Conservation (phyloP, 192 early-diverging fungal species). For the Chytriomyces hyalinus region DNA sequence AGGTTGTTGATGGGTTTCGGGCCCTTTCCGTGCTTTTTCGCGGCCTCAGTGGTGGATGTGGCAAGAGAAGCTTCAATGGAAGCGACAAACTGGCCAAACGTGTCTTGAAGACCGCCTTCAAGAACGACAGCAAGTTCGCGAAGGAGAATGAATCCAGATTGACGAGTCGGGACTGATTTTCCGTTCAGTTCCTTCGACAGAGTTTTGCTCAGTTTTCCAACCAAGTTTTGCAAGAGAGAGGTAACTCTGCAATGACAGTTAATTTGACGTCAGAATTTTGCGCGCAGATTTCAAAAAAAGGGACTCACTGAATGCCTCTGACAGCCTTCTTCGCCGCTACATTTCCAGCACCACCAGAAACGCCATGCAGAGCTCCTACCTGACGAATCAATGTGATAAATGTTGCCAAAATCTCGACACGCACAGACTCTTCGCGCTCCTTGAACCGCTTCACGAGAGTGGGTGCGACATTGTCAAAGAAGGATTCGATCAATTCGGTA, state of each 20-base stretch:
- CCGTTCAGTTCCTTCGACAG: constrained; percentile 71
- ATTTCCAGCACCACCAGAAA: too few relatives aligned
- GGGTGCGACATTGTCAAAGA: constrained; percentile 74
- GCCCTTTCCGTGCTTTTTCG: constrained; percentile 8
- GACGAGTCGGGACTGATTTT: constrained; percentile 77
- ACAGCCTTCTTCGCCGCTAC: too few relatives aligned
- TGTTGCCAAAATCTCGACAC: constrained; percentile 76
- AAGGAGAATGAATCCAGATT: constrained; percentile 75
- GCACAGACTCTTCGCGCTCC: constrained; percentile 85
- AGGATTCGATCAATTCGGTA: constrained; percentile 65
- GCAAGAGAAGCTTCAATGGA: constrained; percentile 73
- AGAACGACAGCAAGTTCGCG: constrained; percentile 72
- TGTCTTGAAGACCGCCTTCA: constrained; percentile 73
- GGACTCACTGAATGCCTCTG: too few relatives aligned
- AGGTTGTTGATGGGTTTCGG: constrained; percentile 58
- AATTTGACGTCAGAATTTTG: neutral
- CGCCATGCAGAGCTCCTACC: constrained; percentile 38
- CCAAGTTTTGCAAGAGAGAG: constrained; percentile 60
- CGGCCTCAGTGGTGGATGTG: constrained; percentile 47
- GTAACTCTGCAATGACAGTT: constrained; percentile 26
- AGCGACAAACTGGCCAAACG: constrained; percentile 69
- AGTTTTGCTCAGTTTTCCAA: constrained; percentile 70
- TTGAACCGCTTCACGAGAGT: constrained; percentile 77
- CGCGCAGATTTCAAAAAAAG: neutral
- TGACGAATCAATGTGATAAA: constrained; percentile 68